Conservation (phyloP, 768 basidiomycete species). For the Trametes punicea region DNA sequence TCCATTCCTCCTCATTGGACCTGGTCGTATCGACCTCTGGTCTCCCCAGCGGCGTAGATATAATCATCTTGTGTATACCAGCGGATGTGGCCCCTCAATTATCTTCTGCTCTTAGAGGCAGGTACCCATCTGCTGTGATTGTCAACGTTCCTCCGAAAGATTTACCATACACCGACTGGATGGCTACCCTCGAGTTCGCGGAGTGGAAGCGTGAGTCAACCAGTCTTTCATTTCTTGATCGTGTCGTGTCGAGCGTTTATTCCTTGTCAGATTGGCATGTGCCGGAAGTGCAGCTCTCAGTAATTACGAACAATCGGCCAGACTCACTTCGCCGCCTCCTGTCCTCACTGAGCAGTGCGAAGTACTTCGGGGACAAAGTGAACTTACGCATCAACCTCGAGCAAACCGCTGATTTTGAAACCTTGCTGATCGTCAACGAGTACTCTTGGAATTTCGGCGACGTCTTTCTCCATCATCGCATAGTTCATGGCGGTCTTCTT, state of each 20-base stretch:
- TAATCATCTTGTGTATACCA: conserved; percentile 8
- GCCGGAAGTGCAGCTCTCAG: conserved; percentile 63
- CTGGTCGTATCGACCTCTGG: no score
- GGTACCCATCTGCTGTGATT: neutral
- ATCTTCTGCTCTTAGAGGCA: conserved; percentile 1
- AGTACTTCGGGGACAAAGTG: conserved; percentile 69
- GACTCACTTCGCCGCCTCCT: conserved; percentile 66
- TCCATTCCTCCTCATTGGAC: neutral
- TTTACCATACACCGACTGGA: conserved; percentile 55
- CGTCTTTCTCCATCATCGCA: conserved; percentile 62
- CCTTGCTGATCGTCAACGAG: conserved; percentile 47
- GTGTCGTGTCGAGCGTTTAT: conserved; percentile 16
- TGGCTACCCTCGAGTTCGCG: conserved; percentile 49
- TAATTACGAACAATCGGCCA: conserved; percentile 79
- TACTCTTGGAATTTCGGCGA: conserved; percentile 61
- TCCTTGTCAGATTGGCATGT: conserved; percentile 78
- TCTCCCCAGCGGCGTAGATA: neutral
- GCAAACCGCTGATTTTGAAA: conserved; percentile 64
- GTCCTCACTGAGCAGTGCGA: conserved; percentile 50
- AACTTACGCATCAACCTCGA: conserved; percentile 70
- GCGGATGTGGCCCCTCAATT: neutral
- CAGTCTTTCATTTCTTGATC: neutral
- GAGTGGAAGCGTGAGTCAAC: conserved; percentile 56
- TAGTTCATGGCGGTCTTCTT: conserved; percentile 77
- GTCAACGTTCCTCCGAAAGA: conserved; percentile 49